Evolutionary conservation across 2,329 filamentous ascomycete species (phyloP).

Genomic region (Colletotrichum noveboracense): DNA sequence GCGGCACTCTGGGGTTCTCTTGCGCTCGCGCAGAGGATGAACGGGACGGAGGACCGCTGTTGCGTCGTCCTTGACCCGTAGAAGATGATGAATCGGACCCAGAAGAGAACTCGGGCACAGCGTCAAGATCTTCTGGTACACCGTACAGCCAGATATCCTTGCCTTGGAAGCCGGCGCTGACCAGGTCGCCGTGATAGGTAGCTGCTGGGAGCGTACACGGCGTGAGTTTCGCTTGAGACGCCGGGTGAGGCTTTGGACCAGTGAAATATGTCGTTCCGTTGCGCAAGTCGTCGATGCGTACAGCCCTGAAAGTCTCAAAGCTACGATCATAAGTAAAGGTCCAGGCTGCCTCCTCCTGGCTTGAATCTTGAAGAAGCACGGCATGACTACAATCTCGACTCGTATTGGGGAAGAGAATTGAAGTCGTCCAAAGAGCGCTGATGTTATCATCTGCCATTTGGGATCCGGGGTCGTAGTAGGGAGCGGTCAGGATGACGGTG

Average conservation of each 20-base stretch:
- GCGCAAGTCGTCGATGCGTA: slow-evolving; percentile 75
- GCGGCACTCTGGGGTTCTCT: slow-evolving; percentile 53
- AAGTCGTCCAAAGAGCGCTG: slow-evolving; percentile 82
- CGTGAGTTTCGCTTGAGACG: slow-evolving; percentile 61
- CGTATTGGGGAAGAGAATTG: slow-evolving; percentile 84
- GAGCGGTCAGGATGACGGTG: slow-evolving; percentile 79
- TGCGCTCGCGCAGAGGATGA: slow-evolving; percentile 40
- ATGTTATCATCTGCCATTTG: slow-evolving; percentile 70
- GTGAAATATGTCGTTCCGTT: slow-evolving; percentile 83
- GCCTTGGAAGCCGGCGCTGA: slow-evolving; percentile 75
- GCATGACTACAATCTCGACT: slow-evolving; percentile 81
- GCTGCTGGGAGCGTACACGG: slow-evolving; percentile 74
- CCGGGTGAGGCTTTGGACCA: slow-evolving; percentile 63
- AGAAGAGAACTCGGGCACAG: slow-evolving; percentile 50
- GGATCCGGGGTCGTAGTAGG: slow-evolving; percentile 77
- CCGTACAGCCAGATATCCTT: slow-evolving; percentile 82
- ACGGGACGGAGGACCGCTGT: slow-evolving; percentile 46
- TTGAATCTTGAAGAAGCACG: slow-evolving; percentile 67
- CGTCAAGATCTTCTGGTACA: slow-evolving; percentile 74
- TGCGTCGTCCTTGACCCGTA: slow-evolving; percentile 36
- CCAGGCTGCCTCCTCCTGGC: slow-evolving; percentile 72
- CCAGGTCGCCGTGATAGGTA: slow-evolving; percentile 72
- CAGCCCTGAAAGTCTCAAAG: slow-evolving; percentile 79
- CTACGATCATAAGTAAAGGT: slow-evolving; percentile 79
- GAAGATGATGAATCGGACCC: slow-evolving; percentile 31